Percentiles rank a stretch among this genome's conserved stretches.
These are phyloP conservation scores for Fusarium tuaranense DNA, from an alignment of 2,329 filamentous ascomycete genomes.

Conservation along the genomic window DNA sequence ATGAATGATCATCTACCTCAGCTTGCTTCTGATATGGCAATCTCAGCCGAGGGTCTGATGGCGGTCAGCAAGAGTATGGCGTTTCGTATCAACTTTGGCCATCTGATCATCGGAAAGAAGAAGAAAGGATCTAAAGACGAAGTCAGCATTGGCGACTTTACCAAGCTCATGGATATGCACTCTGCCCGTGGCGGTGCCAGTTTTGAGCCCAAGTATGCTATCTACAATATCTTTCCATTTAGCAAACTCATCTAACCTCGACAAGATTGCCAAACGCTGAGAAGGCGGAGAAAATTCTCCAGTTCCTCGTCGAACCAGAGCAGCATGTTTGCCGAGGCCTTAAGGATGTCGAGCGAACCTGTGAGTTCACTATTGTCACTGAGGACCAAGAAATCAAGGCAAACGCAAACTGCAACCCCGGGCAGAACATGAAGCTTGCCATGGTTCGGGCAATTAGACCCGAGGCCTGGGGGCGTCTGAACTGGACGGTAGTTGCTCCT, in stretches of 20 bases:
- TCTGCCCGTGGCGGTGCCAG: constrained; percentile 46
- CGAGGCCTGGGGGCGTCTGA: constrained; percentile 41
- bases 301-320: constrained; percentile 23
- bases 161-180: constrained; percentile 42
- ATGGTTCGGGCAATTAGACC: constrained; percentile 36
- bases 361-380: constrained; percentile 36
- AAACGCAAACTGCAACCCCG: constrained; percentile 17
- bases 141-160: constrained; percentile 42
- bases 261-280: constrained; percentile 27
- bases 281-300: constrained; percentile 32
- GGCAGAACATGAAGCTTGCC: constrained; percentile 33
- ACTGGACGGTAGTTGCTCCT: constrained; percentile 50
- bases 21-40: constrained; percentile 34
- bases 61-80: constrained; percentile 41
- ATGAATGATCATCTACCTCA: constrained; percentile 35
- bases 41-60: constrained; percentile 42
- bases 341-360: constrained; percentile 24
- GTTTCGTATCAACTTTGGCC: constrained; percentile 51
- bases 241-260: constrained; percentile 14
- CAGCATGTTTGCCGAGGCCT: constrained; percentile 23
- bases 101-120: constrained; percentile 41
- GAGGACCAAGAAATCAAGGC: constrained; percentile 38
- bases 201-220: constrained; percentile 45
- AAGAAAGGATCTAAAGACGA: constrained; percentile 41
- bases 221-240: not conserved